phyloP scores from a whole-genome alignment of 1,284 basidiomycete species.

The Leccinum insolens region DNA sequence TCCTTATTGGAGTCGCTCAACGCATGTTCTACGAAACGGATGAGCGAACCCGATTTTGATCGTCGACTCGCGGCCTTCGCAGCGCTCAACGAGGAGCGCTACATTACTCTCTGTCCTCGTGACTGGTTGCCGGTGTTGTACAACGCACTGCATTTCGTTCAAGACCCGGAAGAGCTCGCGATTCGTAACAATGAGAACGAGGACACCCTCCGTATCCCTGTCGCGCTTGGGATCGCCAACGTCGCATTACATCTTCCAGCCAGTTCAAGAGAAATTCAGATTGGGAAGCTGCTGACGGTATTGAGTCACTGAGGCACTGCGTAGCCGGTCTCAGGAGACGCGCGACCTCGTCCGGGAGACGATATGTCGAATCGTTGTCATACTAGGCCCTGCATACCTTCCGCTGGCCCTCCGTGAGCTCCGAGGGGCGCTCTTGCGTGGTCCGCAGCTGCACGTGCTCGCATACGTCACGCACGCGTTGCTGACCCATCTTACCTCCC shows the following conservation, averaged over 20 bases:
- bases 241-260: slow-evolving; percentile 84
- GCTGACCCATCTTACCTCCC: slow-evolving; percentile 73
- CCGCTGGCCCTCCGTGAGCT: slow-evolving; percentile 80
- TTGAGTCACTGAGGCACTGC: slow-evolving; percentile 71
- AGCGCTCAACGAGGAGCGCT: slow-evolving; percentile 67
- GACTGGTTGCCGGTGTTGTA: slow-evolving; percentile 89
- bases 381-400: slow-evolving; percentile 78
- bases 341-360: slow-evolving; percentile 89
- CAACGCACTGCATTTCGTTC: slow-evolving; percentile 86
- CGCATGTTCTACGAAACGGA: slow-evolving; percentile 78
- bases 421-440: slow-evolving; percentile 81
- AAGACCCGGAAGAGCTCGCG: slow-evolving; percentile 89
- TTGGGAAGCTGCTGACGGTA: slow-evolving; percentile 80
- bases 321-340: slow-evolving; percentile 93
- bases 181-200: slow-evolving; percentile 87
- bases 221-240: slow-evolving; percentile 87
- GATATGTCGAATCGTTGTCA: slow-evolving; percentile 79
- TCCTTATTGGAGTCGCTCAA: slow-evolving; percentile 76
- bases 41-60: slow-evolving; percentile 96
- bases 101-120: slow-evolving; percentile 49
- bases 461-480: slow-evolving; percentile 87
- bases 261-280: slow-evolving; percentile 70
- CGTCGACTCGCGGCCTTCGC: slow-evolving; percentile 81
- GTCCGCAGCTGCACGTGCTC: slow-evolving; percentile 93
- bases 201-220: slow-evolving; percentile 84